These are phyloP conservation scores for Pisolithus sp. DNA, from an alignment of 768 basidiomycete genomes.

Conservation along the genomic window DNA sequence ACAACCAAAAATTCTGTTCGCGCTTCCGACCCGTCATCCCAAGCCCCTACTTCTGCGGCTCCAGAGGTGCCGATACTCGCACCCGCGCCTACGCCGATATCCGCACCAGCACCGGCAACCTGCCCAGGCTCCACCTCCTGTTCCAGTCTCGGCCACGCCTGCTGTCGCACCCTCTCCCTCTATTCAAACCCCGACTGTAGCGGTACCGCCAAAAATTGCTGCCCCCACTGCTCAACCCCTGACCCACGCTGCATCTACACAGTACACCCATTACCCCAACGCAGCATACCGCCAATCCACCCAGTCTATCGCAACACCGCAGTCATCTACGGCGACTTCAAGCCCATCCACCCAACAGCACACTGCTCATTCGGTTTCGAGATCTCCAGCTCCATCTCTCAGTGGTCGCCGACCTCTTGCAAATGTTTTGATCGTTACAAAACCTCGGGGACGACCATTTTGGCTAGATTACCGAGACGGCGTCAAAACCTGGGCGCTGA, in stretches of 20 bases:
- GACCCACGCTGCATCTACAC: conserved; percentile 29
- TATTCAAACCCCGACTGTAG: conserved; percentile 8
- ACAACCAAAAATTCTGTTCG: conserved; percentile 19
- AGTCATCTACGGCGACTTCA: conserved; percentile 9
- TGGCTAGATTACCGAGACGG: conserved; percentile 61
- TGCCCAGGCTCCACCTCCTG: conserved; percentile 15
- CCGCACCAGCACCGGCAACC: conserved; percentile 15
- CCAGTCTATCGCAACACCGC: conserved; percentile 20
- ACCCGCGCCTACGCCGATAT: conserved; percentile 10
- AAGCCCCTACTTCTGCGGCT: conserved; percentile 8
- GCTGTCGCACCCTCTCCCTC: conserved; percentile 14
- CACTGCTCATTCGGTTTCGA: conserved; percentile 26
- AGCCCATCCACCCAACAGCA: conserved; percentile 12
- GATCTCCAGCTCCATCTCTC: conserved; percentile 26
- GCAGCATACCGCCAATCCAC: conserved; percentile 38
- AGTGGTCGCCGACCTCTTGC: conserved; percentile 41
- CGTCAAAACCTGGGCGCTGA: conserved; percentile 68
- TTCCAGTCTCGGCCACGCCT: conserved; percentile 2
- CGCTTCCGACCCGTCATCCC: conserved; percentile 13
- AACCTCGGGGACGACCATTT: conserved; percentile 54
- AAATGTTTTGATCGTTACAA: conserved; percentile 45
- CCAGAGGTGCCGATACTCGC: conserved; percentile 7
- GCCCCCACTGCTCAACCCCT: conserved; percentile 24
- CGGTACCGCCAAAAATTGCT: conserved; percentile 11
- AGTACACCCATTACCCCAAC: conserved; percentile 49